These are phyloP conservation scores for Cordyceps farinosa DNA, from an alignment of 2,329 filamentous ascomycete genomes.

Conservation along the genomic window DNA sequence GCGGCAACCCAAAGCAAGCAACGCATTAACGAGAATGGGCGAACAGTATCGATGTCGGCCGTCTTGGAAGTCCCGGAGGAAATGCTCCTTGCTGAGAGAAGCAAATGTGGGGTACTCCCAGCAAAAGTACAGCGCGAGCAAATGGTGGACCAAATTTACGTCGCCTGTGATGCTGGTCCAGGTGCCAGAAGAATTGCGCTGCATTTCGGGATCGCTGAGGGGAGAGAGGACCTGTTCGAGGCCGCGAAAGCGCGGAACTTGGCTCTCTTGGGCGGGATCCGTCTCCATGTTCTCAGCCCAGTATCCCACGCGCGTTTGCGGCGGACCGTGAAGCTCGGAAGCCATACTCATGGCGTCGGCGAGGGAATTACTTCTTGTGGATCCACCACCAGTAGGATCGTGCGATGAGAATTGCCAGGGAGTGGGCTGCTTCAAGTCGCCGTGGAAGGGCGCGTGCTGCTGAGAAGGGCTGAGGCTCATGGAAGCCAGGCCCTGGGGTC, in stretches of 20 bases:
- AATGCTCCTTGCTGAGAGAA: conserved; percentile 68
- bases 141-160: conserved; percentile 55
- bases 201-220: conserved; percentile 41
- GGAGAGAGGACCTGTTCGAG: conserved; percentile 49
- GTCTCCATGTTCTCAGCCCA: conserved; percentile 47
- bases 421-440: conserved; percentile 43
- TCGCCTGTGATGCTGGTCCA: conserved; percentile 64
- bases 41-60: conserved; percentile 65
- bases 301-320: conserved; percentile 45
- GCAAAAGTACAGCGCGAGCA: conserved; percentile 67
- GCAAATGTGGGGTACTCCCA: conserved; percentile 75
- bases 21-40: conserved; percentile 61
- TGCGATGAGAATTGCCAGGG: conserved; percentile 48
- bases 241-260: conserved; percentile 35
- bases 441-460: conserved; percentile 27
- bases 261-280: conserved; percentile 30
- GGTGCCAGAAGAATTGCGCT: conserved; percentile 36
- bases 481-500: conserved; percentile 29
- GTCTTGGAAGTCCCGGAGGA: conserved; percentile 60
- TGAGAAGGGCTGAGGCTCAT: conserved; percentile 29
- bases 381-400: conserved; percentile 39
- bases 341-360: conserved; percentile 47
- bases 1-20: conserved; percentile 63
- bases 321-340: conserved; percentile 35
- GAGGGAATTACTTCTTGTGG: conserved; percentile 45